Evolutionary conservation across 2,329 filamentous ascomycete genomes (phyloP), one percentile per base, ranked within the genome.

Genomic region (Leptographium wingfieldii): DNA sequence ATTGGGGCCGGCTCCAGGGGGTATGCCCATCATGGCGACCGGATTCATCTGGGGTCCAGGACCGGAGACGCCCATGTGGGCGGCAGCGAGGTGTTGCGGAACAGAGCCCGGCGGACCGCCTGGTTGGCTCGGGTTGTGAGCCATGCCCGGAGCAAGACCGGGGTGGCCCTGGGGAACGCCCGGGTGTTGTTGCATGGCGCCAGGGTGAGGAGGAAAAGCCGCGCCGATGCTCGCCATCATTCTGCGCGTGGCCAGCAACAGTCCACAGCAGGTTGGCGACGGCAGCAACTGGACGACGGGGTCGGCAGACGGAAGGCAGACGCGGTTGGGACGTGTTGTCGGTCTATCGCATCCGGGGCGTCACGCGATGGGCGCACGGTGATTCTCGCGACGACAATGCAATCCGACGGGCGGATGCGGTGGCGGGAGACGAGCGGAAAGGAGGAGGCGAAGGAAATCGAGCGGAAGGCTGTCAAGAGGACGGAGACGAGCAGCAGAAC

Each of bases 11-110:
- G 77, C 79, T 63, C 86, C 83, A 35, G 85, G 86, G 64, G 87
- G 86, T 83, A 92, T 89, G 61, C 81, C 81, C 86, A 92, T 90
- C 79, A 91, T 82, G 60, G 84, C 80, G 33, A 81, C 82, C 67
- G 88, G 85, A 69, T 84, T 88, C 65, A 89, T 85, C 69, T 88
- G 86, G 63, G 81, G 82, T 65, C 83, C 84, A 25, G 87, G 86
- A 43, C 82, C 86, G 61, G 87, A 88, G 33, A 87, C 87, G 63
- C 81, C 84, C 75, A 88, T 87, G 66, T 88, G 86, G 25, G 73
- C 74, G 43, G 73, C 74, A 40, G 73, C 74, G 66, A 85, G 79
- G 72, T 88, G 86, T 70, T 87, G 87, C 66, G 81, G 81, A 71
- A 87, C 84, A 48, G 78, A 80, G 63, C 74, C 79, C 33, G 81